phyloP scores from a whole-genome alignment of 306 rosid genomes.

The Rosa chinensis region DNA sequence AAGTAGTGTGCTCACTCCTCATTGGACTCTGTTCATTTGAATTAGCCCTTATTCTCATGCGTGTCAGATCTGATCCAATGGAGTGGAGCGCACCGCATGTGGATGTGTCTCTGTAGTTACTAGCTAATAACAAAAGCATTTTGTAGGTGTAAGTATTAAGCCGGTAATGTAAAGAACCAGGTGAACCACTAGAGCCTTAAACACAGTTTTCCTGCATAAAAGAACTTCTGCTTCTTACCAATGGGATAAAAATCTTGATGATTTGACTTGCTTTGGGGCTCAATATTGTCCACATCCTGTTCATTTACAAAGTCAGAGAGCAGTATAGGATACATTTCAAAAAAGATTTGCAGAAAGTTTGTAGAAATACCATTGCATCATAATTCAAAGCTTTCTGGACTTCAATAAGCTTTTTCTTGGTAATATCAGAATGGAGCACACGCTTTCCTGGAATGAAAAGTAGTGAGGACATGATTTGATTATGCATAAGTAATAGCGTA shows the following conservation, averaged over 20 bases:
- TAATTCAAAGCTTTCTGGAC: conserved; percentile 58
- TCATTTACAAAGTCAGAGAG: conserved; percentile 1
- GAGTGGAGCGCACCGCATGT: conserved; percentile 87
- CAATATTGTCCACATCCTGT: conserved; percentile 56
- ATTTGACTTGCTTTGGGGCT: conserved; percentile 49
- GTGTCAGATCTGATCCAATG: conserved; percentile 90
- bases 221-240: conserved; percentile 39
- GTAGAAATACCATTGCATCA: conserved; percentile 58
- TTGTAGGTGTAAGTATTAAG: conserved; percentile 9
- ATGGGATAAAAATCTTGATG: conserved; percentile 21
- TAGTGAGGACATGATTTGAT: background rate
- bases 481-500: background rate
- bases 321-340: background rate
- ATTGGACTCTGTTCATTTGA: conserved; percentile 39
- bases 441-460: conserved; percentile 61
- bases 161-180: background rate
- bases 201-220: conserved; percentile 2
- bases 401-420: conserved; percentile 63
- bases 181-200: background rate
- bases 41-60: conserved; percentile 72
- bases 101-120: conserved; percentile 53
- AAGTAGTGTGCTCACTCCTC: conserved; percentile 47
- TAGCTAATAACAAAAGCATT: conserved; percentile 45
- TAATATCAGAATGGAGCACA: conserved; percentile 68
- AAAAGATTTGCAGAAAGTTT: conserved; percentile 9